Percentiles rank a stretch among this genome's conserved stretches.
These are phyloP conservation scores for Sporobolus alterniflorus DNA, from an alignment of 202 grass and related monocot genomes.

Conservation along the genomic window DNA sequence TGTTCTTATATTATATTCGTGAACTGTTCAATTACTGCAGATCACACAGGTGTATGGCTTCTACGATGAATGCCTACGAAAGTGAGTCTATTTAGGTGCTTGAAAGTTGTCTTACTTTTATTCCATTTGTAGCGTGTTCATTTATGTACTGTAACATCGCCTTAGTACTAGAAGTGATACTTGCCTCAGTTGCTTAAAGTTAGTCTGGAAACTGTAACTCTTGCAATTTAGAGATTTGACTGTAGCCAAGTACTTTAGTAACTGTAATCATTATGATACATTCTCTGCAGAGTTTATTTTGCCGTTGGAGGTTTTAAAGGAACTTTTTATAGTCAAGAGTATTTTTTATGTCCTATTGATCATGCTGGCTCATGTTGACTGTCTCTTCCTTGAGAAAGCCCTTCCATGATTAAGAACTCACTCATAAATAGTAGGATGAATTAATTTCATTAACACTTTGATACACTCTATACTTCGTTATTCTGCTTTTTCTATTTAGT, in stretches of 20 bases:
- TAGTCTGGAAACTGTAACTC: not conserved
- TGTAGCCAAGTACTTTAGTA: not conserved
- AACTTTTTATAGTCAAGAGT: not conserved
- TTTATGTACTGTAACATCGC: not conserved
- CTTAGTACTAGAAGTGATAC: not conserved
- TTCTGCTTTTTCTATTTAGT: not conserved
- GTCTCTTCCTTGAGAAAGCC: not conserved
- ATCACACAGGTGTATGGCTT: constrained; percentile 93
- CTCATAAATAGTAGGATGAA: not conserved
- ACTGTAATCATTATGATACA: not conserved
- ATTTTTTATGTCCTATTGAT: constrained; percentile 5
- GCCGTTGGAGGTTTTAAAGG: not conserved
- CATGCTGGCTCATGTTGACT: not conserved
- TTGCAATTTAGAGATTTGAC: not conserved
- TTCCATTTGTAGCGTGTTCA: constrained; percentile 31
- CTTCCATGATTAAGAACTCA: not conserved
- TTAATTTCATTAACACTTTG: not conserved
- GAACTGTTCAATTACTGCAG: constrained; percentile 41
- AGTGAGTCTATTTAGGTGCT: constrained; percentile 61
- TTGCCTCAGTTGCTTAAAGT: not conserved
- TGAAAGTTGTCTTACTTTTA: constrained; percentile 20
- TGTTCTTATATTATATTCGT: not conserved
- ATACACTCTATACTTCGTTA: not conserved
- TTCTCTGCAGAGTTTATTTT: not conserved
- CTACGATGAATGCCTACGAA: constrained; percentile 85